Conservation (phyloP, 495 filamentous ascomycete species). For the Podospora pseudopauciseta region DNA sequence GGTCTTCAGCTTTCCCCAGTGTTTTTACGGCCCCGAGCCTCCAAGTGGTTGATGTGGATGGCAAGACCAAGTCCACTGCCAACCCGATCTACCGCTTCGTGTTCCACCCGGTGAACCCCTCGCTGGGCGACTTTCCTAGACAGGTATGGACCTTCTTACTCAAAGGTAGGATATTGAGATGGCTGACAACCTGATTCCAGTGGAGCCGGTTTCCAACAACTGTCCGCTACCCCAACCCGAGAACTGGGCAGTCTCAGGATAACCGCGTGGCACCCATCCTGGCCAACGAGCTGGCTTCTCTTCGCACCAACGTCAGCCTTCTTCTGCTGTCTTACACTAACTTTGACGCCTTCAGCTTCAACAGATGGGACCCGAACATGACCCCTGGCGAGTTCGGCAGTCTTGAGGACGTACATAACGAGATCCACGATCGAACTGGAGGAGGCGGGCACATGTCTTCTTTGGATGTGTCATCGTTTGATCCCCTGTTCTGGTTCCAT, state of each 20-base stretch:
- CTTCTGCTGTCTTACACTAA: conserved; percentile 57
- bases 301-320: conserved; percentile 46
- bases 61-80: conserved; percentile 26
- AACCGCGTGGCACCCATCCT: conserved; percentile 48
- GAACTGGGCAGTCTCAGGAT: conserved; percentile 26
- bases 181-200: not conserved
- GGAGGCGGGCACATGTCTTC: conserved; percentile 60
- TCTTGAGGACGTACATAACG: conserved; percentile 61
- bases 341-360: conserved; percentile 56
- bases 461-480: conserved; percentile 62
- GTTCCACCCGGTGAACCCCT: conserved; percentile 30
- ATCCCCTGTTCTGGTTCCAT: conserved; percentile 71
- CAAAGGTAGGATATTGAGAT: not conserved
- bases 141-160: not conserved
- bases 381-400: conserved; percentile 47
- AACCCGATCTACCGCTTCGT: conserved; percentile 41
- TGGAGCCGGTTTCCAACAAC: conserved; percentile 28
- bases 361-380: conserved; percentile 44
- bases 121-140: conserved; percentile 19
- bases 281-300: conserved; percentile 39
- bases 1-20: conserved; percentile 27
- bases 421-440: conserved; percentile 56
- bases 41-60: conserved; percentile 37
- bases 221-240: conserved; percentile 24
- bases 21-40: conserved; percentile 36